Evolutionary conservation across 805 yeast species (phyloP).

Genomic region (Lipomyces yamadae): DNA sequence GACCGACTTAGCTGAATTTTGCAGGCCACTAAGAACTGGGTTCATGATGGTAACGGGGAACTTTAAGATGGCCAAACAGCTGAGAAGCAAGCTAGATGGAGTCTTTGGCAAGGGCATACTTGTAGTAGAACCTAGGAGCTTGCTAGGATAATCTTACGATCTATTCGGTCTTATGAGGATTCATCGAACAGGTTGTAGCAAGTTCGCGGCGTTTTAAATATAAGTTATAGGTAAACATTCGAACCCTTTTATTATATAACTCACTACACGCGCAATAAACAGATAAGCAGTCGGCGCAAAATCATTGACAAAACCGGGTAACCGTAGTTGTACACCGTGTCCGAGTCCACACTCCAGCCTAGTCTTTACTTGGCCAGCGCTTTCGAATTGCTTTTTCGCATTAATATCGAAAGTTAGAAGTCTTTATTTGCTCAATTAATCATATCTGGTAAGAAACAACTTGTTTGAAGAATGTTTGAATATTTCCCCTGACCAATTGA

Average conservation of each 20-base stretch:
- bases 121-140: constrained; percentile 19
- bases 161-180: background rate
- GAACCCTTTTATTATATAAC: too few species aligned
- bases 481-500: background rate
- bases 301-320: too few species aligned
- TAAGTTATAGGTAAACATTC: too few species aligned
- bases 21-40: background rate
- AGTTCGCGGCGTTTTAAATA: too few species aligned
- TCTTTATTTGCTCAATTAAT: background rate
- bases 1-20: constrained; percentile 9
- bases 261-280: too few species aligned
- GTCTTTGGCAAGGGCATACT: constrained; percentile 11
- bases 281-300: too few species aligned
- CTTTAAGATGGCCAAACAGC: background rate
- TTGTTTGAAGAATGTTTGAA: background rate
- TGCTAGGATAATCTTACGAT: constrained; percentile 8
- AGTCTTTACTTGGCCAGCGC: background rate
- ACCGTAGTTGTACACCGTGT: too few species aligned
- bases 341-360: background rate
- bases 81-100: background rate
- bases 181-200: too few species aligned
- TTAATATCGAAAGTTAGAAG: background rate
- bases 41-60: too few species aligned
- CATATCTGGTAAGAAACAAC: background rate
- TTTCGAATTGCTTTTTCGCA: background rate